Evolutionary conservation across 1,284 basidiomycete genomes (phyloP).

Genomic region (Ustilago loliicola): DNA sequence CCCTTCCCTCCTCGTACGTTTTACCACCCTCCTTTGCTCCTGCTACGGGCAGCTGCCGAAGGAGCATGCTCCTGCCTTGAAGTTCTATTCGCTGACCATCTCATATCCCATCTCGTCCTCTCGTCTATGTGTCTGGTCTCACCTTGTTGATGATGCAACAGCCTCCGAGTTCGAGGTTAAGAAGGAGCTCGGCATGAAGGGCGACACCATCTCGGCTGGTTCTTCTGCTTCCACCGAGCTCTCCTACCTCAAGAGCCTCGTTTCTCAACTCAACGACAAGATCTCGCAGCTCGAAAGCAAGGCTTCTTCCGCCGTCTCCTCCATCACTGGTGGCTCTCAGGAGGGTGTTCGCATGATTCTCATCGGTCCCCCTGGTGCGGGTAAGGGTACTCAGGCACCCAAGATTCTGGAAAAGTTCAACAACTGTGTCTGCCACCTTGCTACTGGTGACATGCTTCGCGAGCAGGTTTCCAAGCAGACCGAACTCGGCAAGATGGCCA

Average conservation of each 20-base stretch:
- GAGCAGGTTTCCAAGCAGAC: constrained; percentile 92
- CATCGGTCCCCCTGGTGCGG: constrained; percentile 95
- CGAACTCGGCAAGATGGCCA: constrained; percentile 87
- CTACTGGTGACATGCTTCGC: constrained; percentile 97
- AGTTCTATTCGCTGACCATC: constrained; percentile 15
- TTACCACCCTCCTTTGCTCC: neutral
- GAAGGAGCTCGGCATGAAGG: constrained; percentile 49
- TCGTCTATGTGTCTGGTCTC: neutral
- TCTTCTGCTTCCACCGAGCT: constrained; percentile 52
- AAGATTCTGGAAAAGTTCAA: constrained; percentile 87
- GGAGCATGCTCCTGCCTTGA: neutral
- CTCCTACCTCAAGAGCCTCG: constrained; percentile 66
- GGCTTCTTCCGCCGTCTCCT: constrained; percentile 35
- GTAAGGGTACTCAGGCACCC: constrained; percentile 99
- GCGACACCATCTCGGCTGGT: constrained; percentile 38
- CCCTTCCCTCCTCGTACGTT: constrained; percentile 47
- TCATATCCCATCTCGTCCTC: neutral
- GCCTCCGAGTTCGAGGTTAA: constrained; percentile 46
- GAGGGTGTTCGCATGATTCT: constrained; percentile 81
- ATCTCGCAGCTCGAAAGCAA: constrained; percentile 59
- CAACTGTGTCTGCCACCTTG: constrained; percentile 91
- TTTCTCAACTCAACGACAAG: constrained; percentile 68
- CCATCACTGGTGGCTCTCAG: constrained; percentile 22
- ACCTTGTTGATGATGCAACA: neutral
- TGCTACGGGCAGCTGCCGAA: neutral